Evolutionary conservation across 2,329 filamentous ascomycete genomes (phyloP), one percentile per base, ranked within the genome.

Genomic region (Phaeophleospora eucalypticola): DNA sequence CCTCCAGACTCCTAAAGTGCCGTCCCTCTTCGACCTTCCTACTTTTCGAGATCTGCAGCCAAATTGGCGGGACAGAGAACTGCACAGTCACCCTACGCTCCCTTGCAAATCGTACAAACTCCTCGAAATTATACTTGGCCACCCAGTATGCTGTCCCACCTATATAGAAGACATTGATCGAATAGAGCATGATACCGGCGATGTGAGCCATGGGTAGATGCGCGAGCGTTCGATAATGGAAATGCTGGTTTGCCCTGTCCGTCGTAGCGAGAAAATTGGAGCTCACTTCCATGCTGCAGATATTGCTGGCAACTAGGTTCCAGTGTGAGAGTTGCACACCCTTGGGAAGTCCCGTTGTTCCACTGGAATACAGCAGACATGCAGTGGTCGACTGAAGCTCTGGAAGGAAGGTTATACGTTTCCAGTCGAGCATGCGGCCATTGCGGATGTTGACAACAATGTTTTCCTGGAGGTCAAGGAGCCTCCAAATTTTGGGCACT

Each of bases 41-140:
- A 24, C 68, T 71, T 61, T 82, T 83, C 4, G 78, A 76, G 47
- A 85, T 78, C 14, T 75, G 70, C 12, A 82, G 70, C 56, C 72
- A 82, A 45, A 84, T 79, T 1, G 80, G 79, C 7, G 81, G 81
- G 1, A 83, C 80, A 4, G 73, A 78, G 60, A 80, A 79, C 59
- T 83, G 75, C 41, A 62, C 67, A 0, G 77, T 81, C 51, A 82
- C 71, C 9, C 64, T 62, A 57, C 78, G 75, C 40, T 70, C 68
- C 35, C 70, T 70, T 55, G 69, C 71, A 62, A 81, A 75, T 33
- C 68, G 64, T 43, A 83, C 69, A 58, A 84, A 82, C 32, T 73
- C 66, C 2, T 63, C 59, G 48, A 81, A 79, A 49, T 80, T 73
- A 60, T 84, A 84, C 34, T 69, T 71, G 3, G 72, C 68, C 81